Evolutionary conservation across 768 basidiomycete species (phyloP), one percentile per base, ranked within the genome.

Genomic region (Lactifluus echinatus): DNA sequence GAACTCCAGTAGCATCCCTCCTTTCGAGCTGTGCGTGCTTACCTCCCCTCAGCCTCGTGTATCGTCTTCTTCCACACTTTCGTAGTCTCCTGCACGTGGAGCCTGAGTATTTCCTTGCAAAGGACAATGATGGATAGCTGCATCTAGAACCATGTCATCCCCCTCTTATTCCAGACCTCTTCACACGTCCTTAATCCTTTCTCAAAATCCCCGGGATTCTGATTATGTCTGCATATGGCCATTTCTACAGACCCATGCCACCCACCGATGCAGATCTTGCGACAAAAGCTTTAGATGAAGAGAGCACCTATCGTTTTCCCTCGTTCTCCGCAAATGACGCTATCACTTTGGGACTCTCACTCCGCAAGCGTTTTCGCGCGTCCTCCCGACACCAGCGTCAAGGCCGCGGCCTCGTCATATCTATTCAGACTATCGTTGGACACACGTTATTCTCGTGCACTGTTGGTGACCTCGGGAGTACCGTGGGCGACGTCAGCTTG

Each of bases 371-470:
- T n/a, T 92, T 92, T 63, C 81, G 89, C 55, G 78, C 79, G 24
- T 81, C 83, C 28, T 76, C 80, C 39, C 77, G 88, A 21, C 85
- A 89, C 67, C 71, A 74, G 19, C 87, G 84, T 66, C 56, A 51
- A 14, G 88, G 88, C 29, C 87, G 87, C 68, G 90, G 90, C 31
- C 78, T 89, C 58, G 84, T 89, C 46, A 82, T 92, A 61, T 84
- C 85, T 8, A 82, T 92, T 56, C 88, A 90, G 69, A 80, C 84
- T 15, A 82, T 87, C 57, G 82, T 82, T 4, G 89, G 89, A 0
- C 87, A 91, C 64, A 82, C 82, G 0, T 71, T 92, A 36, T 91
- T 92, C 66, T 76, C 88, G 1, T 92, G 89, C 64, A 89, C 89
- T 0, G 88, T 89, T 34, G 89, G 89, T 10, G 89, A 91, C 70